Base-by-base conservation (phyloP, 805 yeast species). In the Myxozyma lipomycoides region DNA sequence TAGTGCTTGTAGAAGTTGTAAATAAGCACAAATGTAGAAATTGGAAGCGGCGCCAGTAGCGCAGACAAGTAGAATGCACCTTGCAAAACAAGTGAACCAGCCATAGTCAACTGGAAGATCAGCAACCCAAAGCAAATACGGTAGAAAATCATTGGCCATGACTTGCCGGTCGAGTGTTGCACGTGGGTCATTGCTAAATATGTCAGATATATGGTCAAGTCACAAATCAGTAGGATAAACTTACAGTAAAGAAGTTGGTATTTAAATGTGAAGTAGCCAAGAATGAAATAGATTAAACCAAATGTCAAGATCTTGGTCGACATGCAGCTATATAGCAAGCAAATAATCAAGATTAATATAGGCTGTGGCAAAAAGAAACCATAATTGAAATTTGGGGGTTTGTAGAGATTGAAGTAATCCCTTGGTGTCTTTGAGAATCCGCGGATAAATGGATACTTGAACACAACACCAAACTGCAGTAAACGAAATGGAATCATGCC, bases 151-250 rank as follows among this genome's bases (percentile, higher is more conserved):
- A 89, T 72, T 0, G 96, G 95, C 98, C 97, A 91, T 1, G 91
- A 95, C 64, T 85, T 86, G 1, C 98, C 98, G 0, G 96, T 93
- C 0, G 96, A 89, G 69, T 93, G 98, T 35, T 95, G 96, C 7
- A 95, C 90, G 67, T 93, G 98, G 28, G 88, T 89, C 72, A 93
- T 84, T 0, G 96, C 51, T 49, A 30, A 5, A 9, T 17, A 2
- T 6, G 4, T 36, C n/a, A 15, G 19, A 18, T 40, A 35, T 12
- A 24, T 10, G n/a, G 30, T 10, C 12, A 43, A 18, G 24, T 23
- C 18, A 10, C 12, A 7, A 12, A 12, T 28, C 12, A 12, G 32
- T 12, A 28, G 7, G 32, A 12, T 12, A n/a, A 7, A 45, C 52
- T 25, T 49, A 49, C 52, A 52, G 66, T 87, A 91, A 58, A 93